phyloP scores from a whole-genome alignment of 2,329 filamentous ascomycete genomes.

The Alternaria triticina region DNA sequence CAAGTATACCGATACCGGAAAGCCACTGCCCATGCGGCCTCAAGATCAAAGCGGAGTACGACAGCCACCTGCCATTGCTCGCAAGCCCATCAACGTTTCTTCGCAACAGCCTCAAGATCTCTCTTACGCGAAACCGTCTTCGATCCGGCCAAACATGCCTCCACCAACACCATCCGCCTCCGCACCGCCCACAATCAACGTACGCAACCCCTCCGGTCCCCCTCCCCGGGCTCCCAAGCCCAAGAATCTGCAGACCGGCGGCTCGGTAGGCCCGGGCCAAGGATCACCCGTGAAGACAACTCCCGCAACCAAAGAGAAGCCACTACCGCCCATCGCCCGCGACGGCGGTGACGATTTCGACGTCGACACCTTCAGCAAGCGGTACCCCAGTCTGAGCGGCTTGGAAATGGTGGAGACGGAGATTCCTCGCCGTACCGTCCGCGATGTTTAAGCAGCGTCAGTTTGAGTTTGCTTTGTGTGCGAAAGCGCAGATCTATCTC shows the following conservation, averaged over 20 bases:
- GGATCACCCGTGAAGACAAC: constrained; percentile 5
- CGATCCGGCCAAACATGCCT: constrained; percentile 28
- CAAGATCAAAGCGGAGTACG: constrained; percentile 32
- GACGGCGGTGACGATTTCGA: constrained; percentile 68
- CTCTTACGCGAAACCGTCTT: constrained; percentile 34
- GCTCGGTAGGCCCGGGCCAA: constrained; percentile 12
- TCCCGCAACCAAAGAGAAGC: constrained; percentile 26
- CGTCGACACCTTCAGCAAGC: constrained; percentile 73
- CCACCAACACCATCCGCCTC: constrained; percentile 37
- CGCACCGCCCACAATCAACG: constrained; percentile 41
- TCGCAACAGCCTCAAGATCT: constrained; percentile 30
- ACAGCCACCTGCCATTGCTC: constrained; percentile 34
- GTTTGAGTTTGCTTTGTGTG: background rate
- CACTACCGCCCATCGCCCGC: constrained; percentile 15
- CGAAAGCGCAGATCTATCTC: background rate
- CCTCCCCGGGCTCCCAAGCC: constrained; percentile 65
- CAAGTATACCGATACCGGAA: constrained; percentile 69
- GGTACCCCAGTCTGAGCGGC: constrained; percentile 83
- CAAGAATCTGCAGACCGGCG: constrained; percentile 61
- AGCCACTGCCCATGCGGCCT: constrained; percentile 39
- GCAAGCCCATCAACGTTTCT: constrained; percentile 58
- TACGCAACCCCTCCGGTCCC: constrained; percentile 40
- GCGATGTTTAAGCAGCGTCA: constrained; percentile 24
- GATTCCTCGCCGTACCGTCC: constrained; percentile 34
- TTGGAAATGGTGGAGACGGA: constrained; percentile 88